phyloP scores from a whole-genome alignment of 352 stramenopile species.

The Pythium sp. region DNA sequence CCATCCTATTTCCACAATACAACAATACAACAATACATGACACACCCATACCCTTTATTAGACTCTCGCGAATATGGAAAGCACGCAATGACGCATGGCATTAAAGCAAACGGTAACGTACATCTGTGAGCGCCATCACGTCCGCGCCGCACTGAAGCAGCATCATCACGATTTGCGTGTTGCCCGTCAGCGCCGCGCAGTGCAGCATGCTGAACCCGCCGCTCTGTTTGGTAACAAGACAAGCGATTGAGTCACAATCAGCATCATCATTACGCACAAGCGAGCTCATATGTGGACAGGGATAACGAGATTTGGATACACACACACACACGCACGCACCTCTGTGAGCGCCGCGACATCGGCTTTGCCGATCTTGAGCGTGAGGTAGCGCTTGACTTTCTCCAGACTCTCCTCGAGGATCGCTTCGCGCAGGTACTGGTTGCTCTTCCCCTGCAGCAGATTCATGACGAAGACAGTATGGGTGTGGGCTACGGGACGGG shows the following conservation, averaged over 20 bases:
- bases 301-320: neutral
- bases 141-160: slow-evolving; percentile 76
- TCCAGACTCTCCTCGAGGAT: slow-evolving; percentile 82
- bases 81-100: neutral
- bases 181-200: slow-evolving; percentile 66
- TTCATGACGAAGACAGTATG: slow-evolving; percentile 45
- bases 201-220: slow-evolving; percentile 83
- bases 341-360: slow-evolving; percentile 76
- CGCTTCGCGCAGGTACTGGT: slow-evolving; percentile 79
- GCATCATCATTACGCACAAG: neutral
- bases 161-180: slow-evolving; percentile 89
- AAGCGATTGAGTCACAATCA: neutral
- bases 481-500: neutral
- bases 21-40: neutral
- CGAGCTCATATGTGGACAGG: neutral
- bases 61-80: neutral
- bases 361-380: slow-evolving; percentile 81
- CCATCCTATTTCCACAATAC: slow-evolving; percentile 42
- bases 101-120: slow-evolving; percentile 21
- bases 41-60: slow-evolving; percentile 1
- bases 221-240: slow-evolving; percentile 27
- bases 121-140: slow-evolving; percentile 73
- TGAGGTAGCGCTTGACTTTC: slow-evolving; percentile 77
- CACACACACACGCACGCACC: slow-evolving; percentile 19
- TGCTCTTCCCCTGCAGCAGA: slow-evolving; percentile 83